phyloP scores from a whole-genome alignment of 148 eudicot species.

The Rhododendron henanense region DNA sequence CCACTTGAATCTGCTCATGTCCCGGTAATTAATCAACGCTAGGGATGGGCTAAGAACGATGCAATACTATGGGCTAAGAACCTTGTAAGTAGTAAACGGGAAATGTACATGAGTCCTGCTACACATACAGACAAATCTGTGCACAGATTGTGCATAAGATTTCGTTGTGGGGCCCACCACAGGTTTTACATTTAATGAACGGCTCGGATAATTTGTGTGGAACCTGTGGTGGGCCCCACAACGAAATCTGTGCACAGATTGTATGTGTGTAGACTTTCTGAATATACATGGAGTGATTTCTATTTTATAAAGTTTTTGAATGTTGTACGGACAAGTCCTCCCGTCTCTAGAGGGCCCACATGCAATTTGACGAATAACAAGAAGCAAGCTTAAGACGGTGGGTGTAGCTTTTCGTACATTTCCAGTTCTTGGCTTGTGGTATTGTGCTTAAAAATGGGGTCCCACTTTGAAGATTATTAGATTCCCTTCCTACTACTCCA shows the following conservation, averaged over 20 bases:
- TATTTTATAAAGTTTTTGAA: background rate
- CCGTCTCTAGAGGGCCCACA: background rate
- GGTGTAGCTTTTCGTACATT: background rate
- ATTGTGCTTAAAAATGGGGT: background rate
- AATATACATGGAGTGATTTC: too few species aligned
- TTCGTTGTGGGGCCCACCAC: too few species aligned
- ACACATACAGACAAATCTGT: too few species aligned
- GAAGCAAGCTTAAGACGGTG: conserved; percentile 9
- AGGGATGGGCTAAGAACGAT: background rate
- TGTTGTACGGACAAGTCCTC: conserved; percentile 9
- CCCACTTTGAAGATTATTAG: background rate
- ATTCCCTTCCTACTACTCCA: background rate
- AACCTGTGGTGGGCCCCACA: too few species aligned
- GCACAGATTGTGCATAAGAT: too few species aligned
- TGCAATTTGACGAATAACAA: background rate
- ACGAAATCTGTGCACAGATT: too few species aligned
- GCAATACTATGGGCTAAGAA: background rate
- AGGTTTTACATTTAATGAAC: too few species aligned
- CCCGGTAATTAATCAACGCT: background rate
- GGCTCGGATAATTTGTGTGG: too few species aligned
- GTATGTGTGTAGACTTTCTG: too few species aligned
- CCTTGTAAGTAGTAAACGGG: background rate
- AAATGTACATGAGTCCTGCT: too few species aligned
- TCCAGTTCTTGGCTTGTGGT: background rate
- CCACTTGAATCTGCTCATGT: background rate